Conservation (phyloP, 345 rosid species). For the Kernera saxatilis region DNA sequence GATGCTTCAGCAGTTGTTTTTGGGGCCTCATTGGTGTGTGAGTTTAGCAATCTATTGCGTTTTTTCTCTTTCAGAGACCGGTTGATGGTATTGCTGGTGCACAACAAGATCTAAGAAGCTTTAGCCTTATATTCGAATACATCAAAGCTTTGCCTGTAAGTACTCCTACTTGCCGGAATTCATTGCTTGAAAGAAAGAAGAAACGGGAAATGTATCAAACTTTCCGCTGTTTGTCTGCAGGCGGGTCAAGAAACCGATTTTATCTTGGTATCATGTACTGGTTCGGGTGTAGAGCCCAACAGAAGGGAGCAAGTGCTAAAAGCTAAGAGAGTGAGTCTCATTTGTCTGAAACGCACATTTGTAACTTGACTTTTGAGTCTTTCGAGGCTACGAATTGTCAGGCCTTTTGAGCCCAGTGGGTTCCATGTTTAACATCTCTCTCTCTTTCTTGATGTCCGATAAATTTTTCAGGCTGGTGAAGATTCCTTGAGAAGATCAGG, state of each 20-base stretch:
- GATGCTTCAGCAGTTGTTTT: neutral
- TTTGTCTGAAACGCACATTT: neutral
- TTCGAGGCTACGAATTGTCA: neutral
- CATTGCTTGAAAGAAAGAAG: neutral
- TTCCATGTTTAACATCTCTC: neutral
- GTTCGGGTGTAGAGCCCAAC: constrained; percentile 74
- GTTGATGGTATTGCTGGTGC: constrained; percentile 55
- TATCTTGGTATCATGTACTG: constrained; percentile 83
- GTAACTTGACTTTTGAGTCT: neutral
- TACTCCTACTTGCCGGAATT: neutral
- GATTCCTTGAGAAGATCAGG: constrained; percentile 92
- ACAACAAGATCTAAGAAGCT: constrained; percentile 79
- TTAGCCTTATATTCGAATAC: constrained; percentile 76
- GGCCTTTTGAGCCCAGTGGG: neutral
- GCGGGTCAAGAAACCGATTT: constrained; percentile 97
- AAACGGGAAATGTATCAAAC: neutral
- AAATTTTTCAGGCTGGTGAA: constrained; percentile 71
- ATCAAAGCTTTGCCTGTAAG: constrained; percentile 93
- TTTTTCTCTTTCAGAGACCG: constrained; percentile 53
- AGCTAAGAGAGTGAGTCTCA: constrained; percentile 69
- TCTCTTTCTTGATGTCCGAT: neutral
- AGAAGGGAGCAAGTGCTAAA: constrained; percentile 93
- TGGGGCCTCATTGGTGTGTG: neutral
- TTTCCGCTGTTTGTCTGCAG: constrained; percentile 44
- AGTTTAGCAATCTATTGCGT: neutral